Percentiles rank a stretch among this genome's conserved stretches.
Evolutionary conservation across 176 grass and related monocot genomes (phyloP).

Genomic region (Sorghum bicolor): DNA sequence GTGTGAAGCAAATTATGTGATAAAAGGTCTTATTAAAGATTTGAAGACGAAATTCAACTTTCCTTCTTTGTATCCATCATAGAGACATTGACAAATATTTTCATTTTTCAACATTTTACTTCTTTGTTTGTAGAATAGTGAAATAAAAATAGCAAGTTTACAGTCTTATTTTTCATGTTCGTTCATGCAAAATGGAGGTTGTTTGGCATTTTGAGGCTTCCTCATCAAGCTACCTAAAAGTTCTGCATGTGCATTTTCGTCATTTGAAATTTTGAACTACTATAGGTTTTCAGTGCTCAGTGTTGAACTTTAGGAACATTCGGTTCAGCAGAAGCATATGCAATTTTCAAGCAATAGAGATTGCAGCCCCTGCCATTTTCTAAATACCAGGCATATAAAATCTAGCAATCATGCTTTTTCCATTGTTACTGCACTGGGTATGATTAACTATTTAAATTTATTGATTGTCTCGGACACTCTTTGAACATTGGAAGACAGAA

Average conservation of each 20-base stretch:
- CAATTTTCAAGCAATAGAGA: too few relatives aligned
- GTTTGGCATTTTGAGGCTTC: background rate
- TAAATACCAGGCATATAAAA: background rate
- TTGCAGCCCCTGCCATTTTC: too few relatives aligned
- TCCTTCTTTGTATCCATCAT: background rate
- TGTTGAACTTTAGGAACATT: background rate
- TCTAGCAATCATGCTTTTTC: background rate
- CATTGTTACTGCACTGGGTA: background rate
- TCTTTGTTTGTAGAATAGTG: background rate
- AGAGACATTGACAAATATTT: background rate
- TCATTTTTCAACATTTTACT: background rate
- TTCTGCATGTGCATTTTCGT: background rate
- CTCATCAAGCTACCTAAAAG: background rate
- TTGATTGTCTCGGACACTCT: too few relatives aligned
- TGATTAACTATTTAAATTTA: too few relatives aligned
- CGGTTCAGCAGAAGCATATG: background rate
- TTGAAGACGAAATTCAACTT: background rate
- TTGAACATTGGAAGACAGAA: too few relatives aligned
- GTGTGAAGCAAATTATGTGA: background rate
- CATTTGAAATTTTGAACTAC: background rate
- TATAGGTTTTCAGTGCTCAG: background rate
- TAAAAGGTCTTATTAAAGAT: background rate
- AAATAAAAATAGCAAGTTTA: background rate
- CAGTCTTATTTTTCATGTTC: conserved; percentile 4
- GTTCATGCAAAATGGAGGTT: background rate